Base-by-base conservation (phyloP, 2,329 filamentous ascomycete genomes). In the Akanthomyces lecanii region DNA sequence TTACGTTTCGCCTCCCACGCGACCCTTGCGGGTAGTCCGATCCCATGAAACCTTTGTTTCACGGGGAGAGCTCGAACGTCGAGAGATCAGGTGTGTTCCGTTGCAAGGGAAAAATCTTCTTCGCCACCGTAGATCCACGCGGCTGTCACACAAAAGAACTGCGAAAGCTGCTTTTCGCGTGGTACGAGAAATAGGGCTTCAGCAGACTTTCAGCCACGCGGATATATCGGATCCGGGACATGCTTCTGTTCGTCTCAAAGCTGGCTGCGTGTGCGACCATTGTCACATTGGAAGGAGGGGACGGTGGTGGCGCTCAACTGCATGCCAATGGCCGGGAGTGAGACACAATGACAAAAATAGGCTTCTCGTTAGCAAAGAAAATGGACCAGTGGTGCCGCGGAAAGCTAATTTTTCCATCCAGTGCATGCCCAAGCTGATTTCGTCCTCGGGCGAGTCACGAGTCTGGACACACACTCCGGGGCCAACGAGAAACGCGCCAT, bases 401-500 rank as follows among this genome's bases (percentile, higher is more conserved):
- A 38, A 53, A 53, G 50, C 16, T 23, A 36, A 53, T 44, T 14
- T 21, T 25, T 45, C 33, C 25, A 23, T 56, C 25, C 28, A 36
- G 8, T 36, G 8, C 33, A 6, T 18, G 10, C 33, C 12, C 5
- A 30, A 30, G 28, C 28, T 36, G 33, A 7, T 36, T 36, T 33
- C 30, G 30, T 33, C 11, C 21, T 59, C 44, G 56, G 56, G 18
- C 21, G 1, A 50, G 21, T 51, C 30, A 40, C 33, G 3, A 36
- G 54, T 14, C 25, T 16, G 38, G 40, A 56, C 38, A 36, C 38
- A 30, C 28, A 25, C 38, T 44, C 33, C 6, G 14, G 14, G 28
- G 36, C 54, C 40, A 57, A 47, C 54, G 18, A 47, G 18, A 57
- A 38, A n/a, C 21, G 38, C 44, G 44, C 55, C 42, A 57, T 58